A percentile compares a stretch with the other conserved stretches of the same genome.
Evolutionary conservation across 2,329 filamentous ascomycete genomes (phyloP).

Genomic region (Sarocladiaceae sp.): DNA sequence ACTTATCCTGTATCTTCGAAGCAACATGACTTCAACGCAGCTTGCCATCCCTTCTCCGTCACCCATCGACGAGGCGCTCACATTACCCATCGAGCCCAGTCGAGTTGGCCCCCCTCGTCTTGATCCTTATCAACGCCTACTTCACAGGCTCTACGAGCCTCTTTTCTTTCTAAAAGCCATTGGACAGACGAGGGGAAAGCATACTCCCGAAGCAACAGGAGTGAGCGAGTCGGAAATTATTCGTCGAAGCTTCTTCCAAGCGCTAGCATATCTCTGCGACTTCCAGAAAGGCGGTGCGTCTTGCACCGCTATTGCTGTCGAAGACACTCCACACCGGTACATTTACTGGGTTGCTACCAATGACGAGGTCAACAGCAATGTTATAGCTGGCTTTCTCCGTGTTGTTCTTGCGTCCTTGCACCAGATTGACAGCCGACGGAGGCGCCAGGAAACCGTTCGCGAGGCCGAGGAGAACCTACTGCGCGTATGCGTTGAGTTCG

Average conservation of each 20-base stretch:
- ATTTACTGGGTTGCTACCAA: constrained; percentile 41
- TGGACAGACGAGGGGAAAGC: background rate
- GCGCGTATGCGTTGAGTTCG: constrained; percentile 16
- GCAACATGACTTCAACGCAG: background rate
- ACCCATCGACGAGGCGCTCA: background rate
- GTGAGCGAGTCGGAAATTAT: background rate
- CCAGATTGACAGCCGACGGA: background rate
- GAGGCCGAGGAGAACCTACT: constrained; percentile 4
- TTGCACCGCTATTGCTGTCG: constrained; percentile 37
- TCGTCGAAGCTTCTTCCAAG: constrained; percentile 26
- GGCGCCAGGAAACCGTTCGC: background rate
- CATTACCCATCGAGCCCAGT: background rate
- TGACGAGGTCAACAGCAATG: constrained; percentile 14
- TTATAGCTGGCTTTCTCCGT: constrained; percentile 22
- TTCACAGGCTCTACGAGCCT: background rate
- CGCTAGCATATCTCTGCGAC: constrained; percentile 40
- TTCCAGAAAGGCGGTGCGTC: constrained; percentile 37
- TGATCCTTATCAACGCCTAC: background rate
- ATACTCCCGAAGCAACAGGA: background rate
- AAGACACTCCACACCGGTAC: constrained; percentile 24
- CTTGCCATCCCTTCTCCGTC: background rate
- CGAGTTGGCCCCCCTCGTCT: background rate
- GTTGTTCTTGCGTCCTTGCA: constrained; percentile 16
- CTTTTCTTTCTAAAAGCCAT: background rate
- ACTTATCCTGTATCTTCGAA: background rate